Base-by-base conservation (phyloP, 2,329 filamentous ascomycete species). In the Alternaria incomplexa region DNA sequence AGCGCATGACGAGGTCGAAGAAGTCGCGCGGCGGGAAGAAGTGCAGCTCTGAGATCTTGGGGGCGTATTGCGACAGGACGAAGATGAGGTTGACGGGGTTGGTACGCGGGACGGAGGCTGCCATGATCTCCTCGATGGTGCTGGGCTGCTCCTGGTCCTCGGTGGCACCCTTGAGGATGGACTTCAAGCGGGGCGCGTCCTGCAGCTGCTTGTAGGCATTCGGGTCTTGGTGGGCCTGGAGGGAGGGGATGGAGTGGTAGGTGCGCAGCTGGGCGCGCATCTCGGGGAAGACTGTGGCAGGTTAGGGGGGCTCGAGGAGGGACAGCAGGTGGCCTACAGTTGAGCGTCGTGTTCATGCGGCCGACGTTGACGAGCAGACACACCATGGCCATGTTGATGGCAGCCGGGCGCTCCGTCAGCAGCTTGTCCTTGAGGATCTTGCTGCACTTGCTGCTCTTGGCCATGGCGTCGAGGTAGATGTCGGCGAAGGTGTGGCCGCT, bases 321-420 rank as follows among this genome's bases (percentile, higher is more conserved):
- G 40, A 12, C 40, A 3, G 11, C n/a, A 25, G 17, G 45, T 51
- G 43, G 50, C 89, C 77, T 84, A 97, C 94, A 98, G 77, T 99
- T 99, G 51, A 99, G 85, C 0, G 96, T 99, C 2, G 96, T 99
- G 81, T 99, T 99, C 96, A 99, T 99, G 67, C 96, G 88, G 62
- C 96, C 96, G 67, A 99, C 92, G 76, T 99, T 99, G 79, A 99
- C 96, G 73, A 99, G 83, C 68, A 99, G 84, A 81, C 96, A 99
- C 62, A 99, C 95, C 96, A 99, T 99, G 56, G 96, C 96, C 96
- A 99, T 99, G 76, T 93, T 95, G 79, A 97, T 93, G 36, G 95
- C 96, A 22, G 94, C 94, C 68, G 93, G 90, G 74, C 93, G 90
- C 79, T 99, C 96, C 70, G 91, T 96, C 74, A 97, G 86, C 68